These are phyloP conservation scores for Arabidopsis suecica DNA, from an alignment of 345 rosid species.

Conservation along the genomic window DNA sequence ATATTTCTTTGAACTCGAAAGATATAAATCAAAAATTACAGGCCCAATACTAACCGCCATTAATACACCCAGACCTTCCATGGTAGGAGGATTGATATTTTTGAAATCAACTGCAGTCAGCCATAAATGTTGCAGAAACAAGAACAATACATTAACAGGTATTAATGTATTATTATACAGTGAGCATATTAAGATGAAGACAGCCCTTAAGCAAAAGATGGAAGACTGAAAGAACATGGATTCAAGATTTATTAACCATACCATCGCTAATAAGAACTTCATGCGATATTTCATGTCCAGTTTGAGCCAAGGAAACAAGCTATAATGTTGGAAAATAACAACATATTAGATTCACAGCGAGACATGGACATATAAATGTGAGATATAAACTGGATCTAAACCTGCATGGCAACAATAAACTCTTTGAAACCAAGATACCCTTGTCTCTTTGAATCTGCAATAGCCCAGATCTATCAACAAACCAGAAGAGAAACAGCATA, in stretches of 20 bases:
- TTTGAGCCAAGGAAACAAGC: constrained; percentile 83
- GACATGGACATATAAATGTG: background rate
- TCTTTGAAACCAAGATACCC: constrained; percentile 84
- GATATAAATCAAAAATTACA: background rate
- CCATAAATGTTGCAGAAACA: constrained; percentile 13
- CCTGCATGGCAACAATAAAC: constrained; percentile 81
- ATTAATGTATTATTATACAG: background rate
- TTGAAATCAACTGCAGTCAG: constrained; percentile 62
- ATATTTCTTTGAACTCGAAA: background rate
- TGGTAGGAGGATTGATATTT: constrained; percentile 63
- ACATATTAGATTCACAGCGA: constrained; percentile 34
- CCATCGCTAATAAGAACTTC: constrained; percentile 59
- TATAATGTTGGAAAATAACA: constrained; percentile 43
- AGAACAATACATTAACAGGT: background rate
- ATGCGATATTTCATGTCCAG: constrained; percentile 60
- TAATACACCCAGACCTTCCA: constrained; percentile 74
- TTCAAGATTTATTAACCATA: constrained; percentile 22
- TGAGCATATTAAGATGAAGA: constrained; percentile 8
- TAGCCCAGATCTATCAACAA: constrained; percentile 79
- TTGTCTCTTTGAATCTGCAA: constrained; percentile 86
- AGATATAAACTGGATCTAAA: constrained; percentile 13
- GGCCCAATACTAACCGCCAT: constrained; percentile 54
- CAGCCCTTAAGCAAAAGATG: constrained; percentile 4
- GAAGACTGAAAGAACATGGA: background rate
- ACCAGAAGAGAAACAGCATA: constrained; percentile 7